These are phyloP conservation scores for Candida dendrica DNA, from an alignment of 805 yeast species.

Conservation along the genomic window DNA sequence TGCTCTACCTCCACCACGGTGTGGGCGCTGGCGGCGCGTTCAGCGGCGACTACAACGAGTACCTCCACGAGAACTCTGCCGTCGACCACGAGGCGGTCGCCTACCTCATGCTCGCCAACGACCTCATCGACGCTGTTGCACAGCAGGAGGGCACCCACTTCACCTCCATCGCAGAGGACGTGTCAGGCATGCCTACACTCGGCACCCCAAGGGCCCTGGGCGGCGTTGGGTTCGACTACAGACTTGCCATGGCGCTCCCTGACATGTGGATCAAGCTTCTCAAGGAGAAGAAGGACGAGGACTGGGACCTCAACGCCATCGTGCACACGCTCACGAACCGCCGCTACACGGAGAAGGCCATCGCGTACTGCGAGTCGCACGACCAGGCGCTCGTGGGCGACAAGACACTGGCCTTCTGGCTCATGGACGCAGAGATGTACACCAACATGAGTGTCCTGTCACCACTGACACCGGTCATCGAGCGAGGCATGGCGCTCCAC, in stretches of 20 bases:
- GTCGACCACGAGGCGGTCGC: slow-evolving; percentile 86
- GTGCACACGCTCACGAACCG: slow-evolving; percentile 81
- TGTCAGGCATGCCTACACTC: slow-evolving; percentile 93
- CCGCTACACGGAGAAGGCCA: slow-evolving; percentile 81
- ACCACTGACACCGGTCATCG: slow-evolving; percentile 69
- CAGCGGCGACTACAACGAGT: slow-evolving; percentile 89
- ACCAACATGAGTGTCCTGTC: slow-evolving; percentile 83
- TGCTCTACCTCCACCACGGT: slow-evolving; percentile 91
- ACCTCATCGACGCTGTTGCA: slow-evolving; percentile 52
- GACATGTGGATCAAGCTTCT: slow-evolving; percentile 97
- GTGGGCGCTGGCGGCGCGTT: slow-evolving; percentile 76
- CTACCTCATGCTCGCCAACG: slow-evolving; percentile 88
- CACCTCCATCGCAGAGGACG: slow-evolving; percentile 91
- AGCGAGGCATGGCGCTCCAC: slow-evolving; percentile 86
- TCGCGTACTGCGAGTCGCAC: slow-evolving; percentile 90
- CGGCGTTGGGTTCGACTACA: slow-evolving; percentile 90
- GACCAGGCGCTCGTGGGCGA: slow-evolving; percentile 98
- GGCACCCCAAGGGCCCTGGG: slow-evolving; percentile 70
- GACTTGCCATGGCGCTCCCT: slow-evolving; percentile 95
- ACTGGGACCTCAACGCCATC: slow-evolving; percentile 84
- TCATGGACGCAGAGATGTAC: slow-evolving; percentile 98
- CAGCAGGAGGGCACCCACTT: slow-evolving; percentile 37
- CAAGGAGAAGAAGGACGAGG: slow-evolving; percentile 78
- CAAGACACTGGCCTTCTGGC: slow-evolving; percentile 93
- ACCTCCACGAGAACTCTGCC: slow-evolving; percentile 62